A percentile compares a stretch with the other conserved stretches of the same genome.
These are phyloP conservation scores for Strigomonas oncopelti DNA, from an alignment of 208 protist genomes.

Conservation along the genomic window DNA sequence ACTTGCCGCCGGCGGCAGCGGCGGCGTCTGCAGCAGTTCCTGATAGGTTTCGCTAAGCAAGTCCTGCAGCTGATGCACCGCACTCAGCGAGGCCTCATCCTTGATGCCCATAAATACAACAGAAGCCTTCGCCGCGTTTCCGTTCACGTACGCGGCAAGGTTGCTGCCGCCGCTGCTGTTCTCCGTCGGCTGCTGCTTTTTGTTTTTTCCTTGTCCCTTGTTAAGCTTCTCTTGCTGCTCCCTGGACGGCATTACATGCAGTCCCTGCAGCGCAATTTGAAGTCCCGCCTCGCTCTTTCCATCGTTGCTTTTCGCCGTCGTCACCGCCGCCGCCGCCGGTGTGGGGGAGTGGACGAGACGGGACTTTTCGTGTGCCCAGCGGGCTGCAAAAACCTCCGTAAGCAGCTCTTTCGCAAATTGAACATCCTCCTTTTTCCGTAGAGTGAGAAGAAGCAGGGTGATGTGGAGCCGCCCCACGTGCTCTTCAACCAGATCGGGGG, in stretches of 20 bases:
- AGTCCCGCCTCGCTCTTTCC: not conserved
- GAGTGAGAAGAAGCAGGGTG: constrained; percentile 67
- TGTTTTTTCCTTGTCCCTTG: not conserved
- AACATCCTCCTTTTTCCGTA: constrained; percentile 41
- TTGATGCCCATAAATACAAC: constrained; percentile 77
- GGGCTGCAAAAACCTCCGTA: constrained; percentile 8
- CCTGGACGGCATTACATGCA: constrained; percentile 21
- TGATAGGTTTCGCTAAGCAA: constrained; percentile 44
- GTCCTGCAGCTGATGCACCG: constrained; percentile 36
- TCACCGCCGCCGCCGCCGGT: not conserved
- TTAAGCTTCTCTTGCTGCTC: not conserved
- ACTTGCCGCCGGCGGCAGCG: no score
- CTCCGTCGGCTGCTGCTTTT: constrained; percentile 3
- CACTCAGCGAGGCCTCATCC: constrained; percentile 27
- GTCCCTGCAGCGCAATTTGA: constrained; percentile 8
- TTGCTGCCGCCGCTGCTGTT: not conserved
- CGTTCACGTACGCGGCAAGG: constrained; percentile 1
- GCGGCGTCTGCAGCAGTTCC: constrained; percentile 37
- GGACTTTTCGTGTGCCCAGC: constrained; percentile 1
- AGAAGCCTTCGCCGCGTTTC: constrained; percentile 32
- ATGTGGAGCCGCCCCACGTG: constrained; percentile 52
- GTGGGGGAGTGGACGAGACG: not conserved
- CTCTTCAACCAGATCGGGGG: constrained; percentile 27
- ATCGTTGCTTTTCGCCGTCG: not conserved
- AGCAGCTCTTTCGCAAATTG: constrained; percentile 54